These are phyloP conservation scores for Mollisiaceae sp. DNA, from an alignment of 2,329 filamentous ascomycete species.

Conservation along the genomic window DNA sequence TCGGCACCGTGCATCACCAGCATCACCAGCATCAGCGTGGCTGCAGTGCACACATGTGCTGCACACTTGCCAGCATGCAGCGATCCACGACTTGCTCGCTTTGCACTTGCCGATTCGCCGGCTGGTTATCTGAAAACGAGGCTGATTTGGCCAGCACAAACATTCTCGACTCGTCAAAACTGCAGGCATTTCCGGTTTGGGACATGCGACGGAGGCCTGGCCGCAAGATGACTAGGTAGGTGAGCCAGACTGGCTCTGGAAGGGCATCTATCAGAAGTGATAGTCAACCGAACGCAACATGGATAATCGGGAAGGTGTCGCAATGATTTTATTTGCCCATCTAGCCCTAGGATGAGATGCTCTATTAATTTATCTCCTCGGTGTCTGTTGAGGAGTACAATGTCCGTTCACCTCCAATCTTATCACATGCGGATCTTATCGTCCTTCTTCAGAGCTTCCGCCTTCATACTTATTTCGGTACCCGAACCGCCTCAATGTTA, in stretches of 20 bases:
- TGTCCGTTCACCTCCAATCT: neutral
- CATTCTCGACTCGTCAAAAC: slow-evolving; percentile 3
- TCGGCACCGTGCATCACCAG: neutral
- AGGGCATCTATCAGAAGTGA: neutral
- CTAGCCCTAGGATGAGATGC: neutral
- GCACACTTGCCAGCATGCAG: neutral
- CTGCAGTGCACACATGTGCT: neutral
- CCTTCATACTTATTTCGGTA: slow-evolving; percentile 22
- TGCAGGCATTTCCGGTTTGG: slow-evolving; percentile 4
- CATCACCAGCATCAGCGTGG: neutral
- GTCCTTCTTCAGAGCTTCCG: neutral
- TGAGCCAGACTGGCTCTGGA: no score
- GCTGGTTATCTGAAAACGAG: neutral
- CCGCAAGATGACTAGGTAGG: neutral
- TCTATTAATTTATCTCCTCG: neutral
- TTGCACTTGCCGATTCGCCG: neutral
- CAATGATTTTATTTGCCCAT: neutral
- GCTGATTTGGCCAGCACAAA: slow-evolving; percentile 5
- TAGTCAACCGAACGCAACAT: neutral
- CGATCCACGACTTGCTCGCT: neutral
- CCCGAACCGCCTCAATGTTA: slow-evolving; percentile 34
- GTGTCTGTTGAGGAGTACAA: neutral
- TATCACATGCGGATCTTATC: neutral
- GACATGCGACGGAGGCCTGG: slow-evolving; percentile 1
- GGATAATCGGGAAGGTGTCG: neutral